Base-by-base conservation (phyloP, 306 rosid genomes). In the Vigna unguiculata region DNA sequence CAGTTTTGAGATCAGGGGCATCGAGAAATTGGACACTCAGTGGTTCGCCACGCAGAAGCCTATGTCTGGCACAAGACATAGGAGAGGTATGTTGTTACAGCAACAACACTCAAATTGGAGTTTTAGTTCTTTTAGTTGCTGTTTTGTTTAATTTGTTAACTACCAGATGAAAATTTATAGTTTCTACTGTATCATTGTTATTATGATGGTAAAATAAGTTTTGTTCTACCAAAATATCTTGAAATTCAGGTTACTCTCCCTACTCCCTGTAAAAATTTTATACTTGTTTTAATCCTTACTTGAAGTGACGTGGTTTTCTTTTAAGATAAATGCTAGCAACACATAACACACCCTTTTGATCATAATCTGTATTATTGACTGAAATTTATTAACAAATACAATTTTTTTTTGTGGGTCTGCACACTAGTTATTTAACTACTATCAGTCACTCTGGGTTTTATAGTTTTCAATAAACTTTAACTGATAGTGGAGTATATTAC, bases 31-130 rank as follows among this genome's bases (percentile, higher is more conserved):
- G 76, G 99, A 96, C 43, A 63, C 86, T 38, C 99, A 96, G 73
- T 96, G 99, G 99, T 92, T 91, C 69, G 91, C 88, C 53, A 92
- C 98, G 22, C 97, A 86, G 87, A 96, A 91, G 81, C 90, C 97
- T 10, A 28, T 81, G 28, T 85, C 83, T 30, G 96, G 93, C 82
- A 91, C 97, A 14, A 92, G 85, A 64, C 99, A 89, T 81, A 89
- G 92, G 80, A 86, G 93, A 89, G 99, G 99, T 87, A 73, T 6
- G 84, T 60, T 66, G 38, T 20, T 38, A n/a, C 8, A 32, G 30
- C 4, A 25, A 58, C 54, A 41, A 28, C 20, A 12, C 15, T 43
- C 41, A 4, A 51, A 0, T 22, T 54, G 15, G 38, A 30, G 30
- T 30, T 14, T 67, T 58, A 20, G 66, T 15, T 17, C 47, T 81